Evolutionary conservation across 768 basidiomycete species (phyloP), one percentile per base, ranked within the genome.

Genomic region (Pulveroboletus frians): DNA sequence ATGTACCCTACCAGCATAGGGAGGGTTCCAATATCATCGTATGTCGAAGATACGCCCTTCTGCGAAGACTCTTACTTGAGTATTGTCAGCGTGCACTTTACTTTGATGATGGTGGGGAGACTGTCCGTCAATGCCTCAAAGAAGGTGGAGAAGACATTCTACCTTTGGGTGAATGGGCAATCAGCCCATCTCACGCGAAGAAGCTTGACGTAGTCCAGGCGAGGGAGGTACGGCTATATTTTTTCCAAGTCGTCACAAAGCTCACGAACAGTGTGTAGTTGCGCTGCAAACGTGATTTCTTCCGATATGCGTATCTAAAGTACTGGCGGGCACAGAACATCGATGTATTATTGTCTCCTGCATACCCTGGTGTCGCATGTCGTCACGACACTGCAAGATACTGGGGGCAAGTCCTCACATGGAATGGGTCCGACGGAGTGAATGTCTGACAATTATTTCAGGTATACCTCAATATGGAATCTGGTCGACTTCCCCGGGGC

Each of bases 381-480:
- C 69, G 61, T 5, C 72, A 73, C 31, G 71, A 68, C 35, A 71
- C 69, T 0, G 59, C 65, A 5, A 61, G 59, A 23, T 74, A 72
- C 49, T 70, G 72, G 70, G 52, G 46, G 52, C 57, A 38, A 52
- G 59, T 20, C 3, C 35, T 3, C 4, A 5, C 27, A 3, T 14
- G n/a, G 11, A 18, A 15, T 13, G 18, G 14, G 13, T 47, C 54
- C 20, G 13, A 4, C 26, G 9, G 30, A 5, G 30, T 29, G 8
- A 18, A 32, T 2, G 3, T 45, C 20, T 40, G 34, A 49, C 9
- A 0, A 15, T 10, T 9, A 13, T 20, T 17, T n/a, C 37, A 71
- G 71, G 6, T 76, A 74, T 47, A 73, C 75, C 0, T 67, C 63
- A 10, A 54, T 72, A 20, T 73, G 70, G 65, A 78, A 78, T 49